Evolutionary conservation across 305 asterid species (phyloP).

Genomic region (Striga hermonthica): DNA sequence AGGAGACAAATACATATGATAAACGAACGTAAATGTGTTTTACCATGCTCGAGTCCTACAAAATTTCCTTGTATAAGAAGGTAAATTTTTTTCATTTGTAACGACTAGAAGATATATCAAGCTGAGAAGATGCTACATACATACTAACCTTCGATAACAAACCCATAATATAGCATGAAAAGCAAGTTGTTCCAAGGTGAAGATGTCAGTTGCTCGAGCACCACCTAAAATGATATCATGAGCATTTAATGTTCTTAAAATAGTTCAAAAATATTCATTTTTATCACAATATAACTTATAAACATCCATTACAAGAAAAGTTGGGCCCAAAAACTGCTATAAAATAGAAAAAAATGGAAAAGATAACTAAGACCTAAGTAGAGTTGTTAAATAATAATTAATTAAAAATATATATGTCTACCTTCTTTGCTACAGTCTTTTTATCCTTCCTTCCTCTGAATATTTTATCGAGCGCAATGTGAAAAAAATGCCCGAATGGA

Average conservation of each 20-base stretch:
- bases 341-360: not conserved
- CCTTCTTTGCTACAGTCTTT: slow-evolving; percentile 91
- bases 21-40: too few species aligned
- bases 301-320: too few species aligned
- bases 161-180: slow-evolving; percentile 86
- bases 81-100: too few species aligned
- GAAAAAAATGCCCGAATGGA: slow-evolving; percentile 83
- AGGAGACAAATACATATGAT: too few species aligned
- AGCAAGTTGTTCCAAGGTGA: slow-evolving; percentile 92
- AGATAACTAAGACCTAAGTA: too few species aligned
- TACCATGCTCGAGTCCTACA: too few species aligned
- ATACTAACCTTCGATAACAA: slow-evolving; percentile 77
- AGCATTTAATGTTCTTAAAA: slow-evolving; percentile 10
- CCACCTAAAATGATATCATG: slow-evolving; percentile 57
- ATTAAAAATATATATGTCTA: slow-evolving; percentile 13
- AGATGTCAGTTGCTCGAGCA: slow-evolving; percentile 74
- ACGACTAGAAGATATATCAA: not conserved
- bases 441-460: slow-evolving; percentile 88
- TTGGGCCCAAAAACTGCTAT: too few species aligned
- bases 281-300: too few species aligned
- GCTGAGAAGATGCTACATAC: slow-evolving; percentile 4
- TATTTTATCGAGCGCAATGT: slow-evolving; percentile 68
- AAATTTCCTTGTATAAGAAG: too few species aligned
- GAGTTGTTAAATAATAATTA: too few species aligned
- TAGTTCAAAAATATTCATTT: not conserved